Evolutionary conservation across 2,329 filamentous ascomycete genomes (phyloP).

Genomic region (Fusarium sp.): DNA sequence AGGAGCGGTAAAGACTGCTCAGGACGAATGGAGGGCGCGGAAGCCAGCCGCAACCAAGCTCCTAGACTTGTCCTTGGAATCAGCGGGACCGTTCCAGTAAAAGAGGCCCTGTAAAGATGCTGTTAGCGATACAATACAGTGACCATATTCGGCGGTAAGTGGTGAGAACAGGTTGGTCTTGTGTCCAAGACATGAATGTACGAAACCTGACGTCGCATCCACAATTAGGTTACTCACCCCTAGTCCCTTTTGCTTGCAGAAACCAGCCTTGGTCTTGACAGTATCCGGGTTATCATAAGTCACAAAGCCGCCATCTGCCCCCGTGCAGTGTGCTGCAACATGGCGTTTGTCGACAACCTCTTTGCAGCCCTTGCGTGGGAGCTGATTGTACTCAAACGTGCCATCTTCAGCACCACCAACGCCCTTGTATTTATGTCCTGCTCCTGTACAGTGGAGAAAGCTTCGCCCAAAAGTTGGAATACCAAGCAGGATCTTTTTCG

Average conservation of each 20-base stretch:
- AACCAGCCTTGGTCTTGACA: slow-evolving; percentile 79
- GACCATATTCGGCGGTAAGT: slow-evolving; percentile 7
- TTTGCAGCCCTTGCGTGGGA: slow-evolving; percentile 71
- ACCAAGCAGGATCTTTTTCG: slow-evolving; percentile 79
- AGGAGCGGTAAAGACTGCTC: slow-evolving; percentile 24
- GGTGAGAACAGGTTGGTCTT: slow-evolving; percentile 23
- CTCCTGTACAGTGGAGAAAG: slow-evolving; percentile 74
- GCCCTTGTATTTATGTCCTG: slow-evolving; percentile 71
- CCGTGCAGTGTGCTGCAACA: slow-evolving; percentile 78
- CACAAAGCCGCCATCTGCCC: slow-evolving; percentile 81
- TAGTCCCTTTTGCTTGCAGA: slow-evolving; percentile 77
- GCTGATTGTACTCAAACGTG: slow-evolving; percentile 78
- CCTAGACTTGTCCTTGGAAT: slow-evolving; percentile 69
- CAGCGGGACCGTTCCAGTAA: slow-evolving; percentile 84
- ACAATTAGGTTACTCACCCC: slow-evolving; percentile 62
- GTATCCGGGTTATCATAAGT: slow-evolving; percentile 84
- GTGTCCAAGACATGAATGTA: slow-evolving; percentile 27
- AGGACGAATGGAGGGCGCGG: slow-evolving; percentile 63
- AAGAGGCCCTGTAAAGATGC: slow-evolving; percentile 72
- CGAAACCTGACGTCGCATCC: slow-evolving; percentile 19
- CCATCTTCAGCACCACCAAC: slow-evolving; percentile 71
- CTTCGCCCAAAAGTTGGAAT: slow-evolving; percentile 82
- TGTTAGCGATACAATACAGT: slow-evolving; percentile 37
- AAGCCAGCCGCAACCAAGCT: slow-evolving; percentile 72
- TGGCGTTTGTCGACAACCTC: slow-evolving; percentile 76